Evolutionary conservation across 2,329 filamentous ascomycete genomes (phyloP), one percentile per base, ranked within the genome.

Genomic region (Cladosporium colombiae): DNA sequence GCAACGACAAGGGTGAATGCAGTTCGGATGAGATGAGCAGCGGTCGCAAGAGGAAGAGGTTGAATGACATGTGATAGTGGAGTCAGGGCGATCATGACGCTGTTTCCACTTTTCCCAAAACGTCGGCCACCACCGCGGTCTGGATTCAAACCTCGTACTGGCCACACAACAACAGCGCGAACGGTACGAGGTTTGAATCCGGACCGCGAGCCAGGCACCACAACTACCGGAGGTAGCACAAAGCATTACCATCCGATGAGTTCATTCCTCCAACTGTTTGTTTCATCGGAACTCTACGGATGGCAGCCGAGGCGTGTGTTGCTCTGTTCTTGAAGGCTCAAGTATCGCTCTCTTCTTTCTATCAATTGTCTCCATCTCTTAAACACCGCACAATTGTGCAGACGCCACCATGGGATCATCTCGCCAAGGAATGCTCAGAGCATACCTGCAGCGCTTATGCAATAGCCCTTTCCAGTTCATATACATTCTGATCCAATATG

Each of bases 401-500:
- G 14, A 27, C 25, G 11, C 18, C 50, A 70, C 27, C 40, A 69
- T 70, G 69, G 67, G 64, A 49, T 31, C n/a, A 18, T 13, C 27
- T n/a, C 4, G 23, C 29, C 31, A 21, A 8, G n/a, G 16, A 8
- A 35, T 31, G 46, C 46, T 68, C 29, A 65, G 67, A 40, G 53
- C 52, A 14, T 63, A 55, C 35, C 35, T 74, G 1, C 67, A 73
- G 61, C 70, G 74, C 35, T 66, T 79, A 58, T 65, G 80, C 60
- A 78, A 78, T 55, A 73, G 74, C 49, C 79, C 81, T 1, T 77
- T 91, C 53, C 75, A 87, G 31, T 88, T 88, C 70, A 65, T 89
- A 60, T 92, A 88, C 76, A 83, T 88, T 68, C 64, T 91, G 33
- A 76, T 88, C 40, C 90, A 93, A 82, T 88, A 83, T 80, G 68